Conservation (phyloP, 2,329 filamentous ascomycete species). For the Ambrosiella cleistominuta region DNA sequence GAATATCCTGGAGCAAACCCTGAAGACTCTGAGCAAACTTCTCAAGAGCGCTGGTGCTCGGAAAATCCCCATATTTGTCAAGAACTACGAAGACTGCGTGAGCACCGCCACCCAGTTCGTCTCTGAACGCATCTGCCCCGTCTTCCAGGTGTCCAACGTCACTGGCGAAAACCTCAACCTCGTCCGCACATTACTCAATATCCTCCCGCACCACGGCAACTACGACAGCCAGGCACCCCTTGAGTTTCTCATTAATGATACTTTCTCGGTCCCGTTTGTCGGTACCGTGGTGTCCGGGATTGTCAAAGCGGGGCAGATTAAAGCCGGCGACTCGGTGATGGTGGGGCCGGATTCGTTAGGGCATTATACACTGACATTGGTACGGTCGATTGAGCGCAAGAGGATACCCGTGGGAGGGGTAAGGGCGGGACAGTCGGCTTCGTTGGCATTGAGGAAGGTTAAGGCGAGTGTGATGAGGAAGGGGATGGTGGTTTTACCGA, state of each 20-base stretch:
- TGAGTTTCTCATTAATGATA: conserved; percentile 93
- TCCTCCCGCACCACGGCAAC: conserved; percentile 82
- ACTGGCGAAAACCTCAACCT: conserved; percentile 82
- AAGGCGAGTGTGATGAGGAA: conserved; percentile 86
- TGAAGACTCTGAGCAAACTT: conserved; percentile 80
- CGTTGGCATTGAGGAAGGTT: conserved; percentile 75
- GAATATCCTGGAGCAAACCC: conserved; percentile 83
- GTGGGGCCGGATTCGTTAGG: conserved; percentile 83
- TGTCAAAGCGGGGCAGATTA: conserved; percentile 71
- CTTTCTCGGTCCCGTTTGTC: conserved; percentile 92
- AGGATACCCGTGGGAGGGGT: conserved; percentile 75
- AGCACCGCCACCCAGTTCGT: conserved; percentile 94
- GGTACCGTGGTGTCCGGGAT: conserved; percentile 93
- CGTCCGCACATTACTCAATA: conserved; percentile 84
- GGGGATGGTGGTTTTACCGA: conserved; percentile 91
- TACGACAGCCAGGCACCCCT: conserved; percentile 80
- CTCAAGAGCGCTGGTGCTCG: conserved; percentile 82
- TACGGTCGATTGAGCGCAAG: conserved; percentile 89
- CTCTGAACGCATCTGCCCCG: conserved; percentile 82
- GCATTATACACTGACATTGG: conserved; percentile 70
- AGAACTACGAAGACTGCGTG: conserved; percentile 76
- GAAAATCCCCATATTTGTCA: conserved; percentile 94
- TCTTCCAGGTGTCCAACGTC: conserved; percentile 97
- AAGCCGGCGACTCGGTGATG: conserved; percentile 75
- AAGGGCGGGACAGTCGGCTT: conserved; percentile 80